Evolutionary conservation across 108 stramenopile genomes (phyloP).

Genomic region (Fistulifera pelliculosa): DNA sequence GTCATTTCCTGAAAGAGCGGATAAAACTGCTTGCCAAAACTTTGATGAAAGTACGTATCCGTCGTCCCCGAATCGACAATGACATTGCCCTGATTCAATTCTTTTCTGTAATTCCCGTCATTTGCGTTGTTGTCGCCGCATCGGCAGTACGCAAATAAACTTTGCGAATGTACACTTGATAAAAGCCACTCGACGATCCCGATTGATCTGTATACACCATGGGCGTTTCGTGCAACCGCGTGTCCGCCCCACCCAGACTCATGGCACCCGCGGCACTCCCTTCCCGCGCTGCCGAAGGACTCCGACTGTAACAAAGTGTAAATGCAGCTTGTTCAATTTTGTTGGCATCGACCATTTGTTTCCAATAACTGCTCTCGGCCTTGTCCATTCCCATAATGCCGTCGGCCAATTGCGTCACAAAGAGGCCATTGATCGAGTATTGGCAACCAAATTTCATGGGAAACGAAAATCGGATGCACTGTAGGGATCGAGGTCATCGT

Average conservation of each 20-base stretch:
- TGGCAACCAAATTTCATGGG: conserved; percentile 91
- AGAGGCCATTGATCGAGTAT: conserved; percentile 79
- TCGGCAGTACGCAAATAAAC: conserved; percentile 49
- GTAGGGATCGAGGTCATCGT: conserved; percentile 45
- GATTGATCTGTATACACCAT: conserved; percentile 66
- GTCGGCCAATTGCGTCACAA: conserved; percentile 91
- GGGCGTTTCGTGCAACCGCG: conserved; percentile 55
- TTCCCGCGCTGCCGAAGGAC: conserved; percentile 27
- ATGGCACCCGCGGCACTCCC: conserved; percentile 74
- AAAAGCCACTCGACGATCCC: conserved; percentile 48
- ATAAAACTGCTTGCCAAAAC: conserved; percentile 43
- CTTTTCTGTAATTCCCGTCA: conserved; percentile 11
- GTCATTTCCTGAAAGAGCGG: conserved; percentile 47
- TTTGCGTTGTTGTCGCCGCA: conserved; percentile 15
- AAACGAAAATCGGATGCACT: conserved; percentile 46
- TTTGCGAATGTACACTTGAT: conserved; percentile 54
- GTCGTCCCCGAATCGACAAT: conserved; percentile 98
- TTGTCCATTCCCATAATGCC: conserved; percentile 93
- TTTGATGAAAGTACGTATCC: conserved; percentile 82
- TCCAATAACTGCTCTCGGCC: conserved; percentile 42
- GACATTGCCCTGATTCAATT: conserved; percentile 65
- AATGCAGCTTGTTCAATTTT: conserved; percentile 30
- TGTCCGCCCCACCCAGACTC: conserved; percentile 83
- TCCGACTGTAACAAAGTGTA: conserved; percentile 55
- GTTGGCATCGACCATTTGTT: conserved; percentile 45